Evolutionary conservation across 1,139 yeast species (phyloP).

Genomic region (Wickerhamomyces sp.): DNA sequence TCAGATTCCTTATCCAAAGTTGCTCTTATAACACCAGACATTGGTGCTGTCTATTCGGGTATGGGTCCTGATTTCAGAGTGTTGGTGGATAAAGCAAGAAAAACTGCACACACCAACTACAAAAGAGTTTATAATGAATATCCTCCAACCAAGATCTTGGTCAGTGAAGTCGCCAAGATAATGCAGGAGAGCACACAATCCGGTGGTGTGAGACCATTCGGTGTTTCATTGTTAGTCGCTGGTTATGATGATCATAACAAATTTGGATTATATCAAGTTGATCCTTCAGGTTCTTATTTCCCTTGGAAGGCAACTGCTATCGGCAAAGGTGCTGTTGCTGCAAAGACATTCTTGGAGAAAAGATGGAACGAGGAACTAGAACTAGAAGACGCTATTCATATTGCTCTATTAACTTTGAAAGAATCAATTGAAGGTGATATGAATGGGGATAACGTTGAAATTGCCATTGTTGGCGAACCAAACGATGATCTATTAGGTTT

Average conservation of each 20-base stretch:
- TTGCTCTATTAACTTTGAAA: slow-evolving; percentile 87
- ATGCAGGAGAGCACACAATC: slow-evolving; percentile 99
- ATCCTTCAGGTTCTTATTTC: slow-evolving; percentile 96
- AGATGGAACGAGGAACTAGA: slow-evolving; percentile 98
- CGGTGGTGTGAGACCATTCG: slow-evolving; percentile 96
- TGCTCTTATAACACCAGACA: slow-evolving; percentile 84
- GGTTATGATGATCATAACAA: slow-evolving; percentile 85
- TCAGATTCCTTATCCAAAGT: slow-evolving; percentile 76
- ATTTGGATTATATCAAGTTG: slow-evolving; percentile 90
- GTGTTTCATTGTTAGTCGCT: slow-evolving; percentile 90
- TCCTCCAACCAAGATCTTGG: slow-evolving; percentile 93
- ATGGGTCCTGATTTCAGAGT: slow-evolving; percentile 99
- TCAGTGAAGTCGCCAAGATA: slow-evolving; percentile 89
- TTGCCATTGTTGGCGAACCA: slow-evolving; percentile 81
- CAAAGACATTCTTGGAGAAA: slow-evolving; percentile 94
- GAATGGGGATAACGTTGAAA: slow-evolving; percentile 94
- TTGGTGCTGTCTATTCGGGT: slow-evolving; percentile 95
- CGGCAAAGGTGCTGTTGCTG: slow-evolving; percentile 91
- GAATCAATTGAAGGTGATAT: slow-evolving; percentile 98
- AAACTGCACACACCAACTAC: slow-evolving; percentile 88
- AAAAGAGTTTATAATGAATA: slow-evolving; percentile 92
- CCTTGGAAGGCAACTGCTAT: slow-evolving; percentile 99
- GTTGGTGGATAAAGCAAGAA: slow-evolving; percentile 88
- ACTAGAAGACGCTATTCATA: slow-evolving; percentile 96
- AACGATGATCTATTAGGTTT: slow-evolving; percentile 80